A percentile compares a stretch with the other conserved stretches of the same genome.
These are phyloP conservation scores for Boletus eberwhitei DNA, from an alignment of 768 basidiomycete genomes.

Conservation along the genomic window DNA sequence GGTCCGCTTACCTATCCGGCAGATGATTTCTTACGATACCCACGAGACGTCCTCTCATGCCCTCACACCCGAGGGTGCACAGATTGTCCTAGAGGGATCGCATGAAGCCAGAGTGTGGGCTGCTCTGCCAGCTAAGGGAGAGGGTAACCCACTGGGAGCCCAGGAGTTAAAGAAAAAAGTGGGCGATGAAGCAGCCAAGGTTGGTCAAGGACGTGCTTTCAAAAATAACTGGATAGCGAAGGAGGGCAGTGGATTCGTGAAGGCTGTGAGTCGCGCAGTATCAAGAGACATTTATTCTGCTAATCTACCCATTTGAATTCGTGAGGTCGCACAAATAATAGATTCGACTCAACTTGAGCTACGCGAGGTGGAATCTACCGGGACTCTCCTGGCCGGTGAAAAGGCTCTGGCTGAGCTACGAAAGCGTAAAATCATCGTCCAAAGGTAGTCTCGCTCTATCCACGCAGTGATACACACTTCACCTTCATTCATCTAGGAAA, in stretches of 20 bases:
- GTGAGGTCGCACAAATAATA: conserved; percentile 59
- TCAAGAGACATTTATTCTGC: background rate
- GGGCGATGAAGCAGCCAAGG: conserved; percentile 85
- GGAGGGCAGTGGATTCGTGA: conserved; percentile 83
- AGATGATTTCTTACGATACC: conserved; percentile 84
- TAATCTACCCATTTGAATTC: conserved; percentile 2
- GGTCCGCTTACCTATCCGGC: conserved; percentile 12
- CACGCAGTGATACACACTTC: conserved; percentile 1
- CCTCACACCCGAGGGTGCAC: conserved; percentile 78
- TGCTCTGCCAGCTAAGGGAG: conserved; percentile 69
- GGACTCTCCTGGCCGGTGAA: conserved; percentile 71
- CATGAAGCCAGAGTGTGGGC: conserved; percentile 96
- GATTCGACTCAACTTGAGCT: conserved; percentile 78
- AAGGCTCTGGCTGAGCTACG: conserved; percentile 81
- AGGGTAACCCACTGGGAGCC: conserved; percentile 61
- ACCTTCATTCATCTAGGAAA: conserved; percentile 55
- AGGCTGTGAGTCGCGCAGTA: conserved; percentile 56
- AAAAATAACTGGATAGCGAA: conserved; percentile 97
- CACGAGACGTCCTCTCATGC: conserved; percentile 73
- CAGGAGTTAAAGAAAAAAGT: conserved; percentile 70
- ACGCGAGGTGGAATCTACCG: conserved; percentile 67
- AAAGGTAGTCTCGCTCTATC: conserved; percentile 51
- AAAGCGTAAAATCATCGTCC: conserved; percentile 84
- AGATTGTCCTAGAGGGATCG: conserved; percentile 78
- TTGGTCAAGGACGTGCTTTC: conserved; percentile 94